Conservation (phyloP, 768 basidiomycete species). For the Macrocybe gigantea region DNA sequence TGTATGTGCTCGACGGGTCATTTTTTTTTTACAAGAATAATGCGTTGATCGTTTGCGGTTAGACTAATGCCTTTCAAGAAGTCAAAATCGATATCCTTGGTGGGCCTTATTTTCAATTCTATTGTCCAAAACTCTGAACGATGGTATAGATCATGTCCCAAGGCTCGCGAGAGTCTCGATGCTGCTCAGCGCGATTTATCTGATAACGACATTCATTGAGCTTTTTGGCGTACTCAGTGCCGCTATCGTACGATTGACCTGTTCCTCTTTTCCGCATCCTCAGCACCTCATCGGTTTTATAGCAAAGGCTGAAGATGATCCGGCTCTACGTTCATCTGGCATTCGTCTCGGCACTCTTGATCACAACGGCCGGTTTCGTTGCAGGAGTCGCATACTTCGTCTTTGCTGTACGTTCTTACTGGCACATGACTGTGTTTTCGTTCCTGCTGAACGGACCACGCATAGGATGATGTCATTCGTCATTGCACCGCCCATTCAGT, state of each 20-base stretch:
- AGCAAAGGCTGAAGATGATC: slow-evolving; percentile 20
- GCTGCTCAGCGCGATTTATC: slow-evolving; percentile 29
- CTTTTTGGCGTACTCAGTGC: slow-evolving; percentile 13
- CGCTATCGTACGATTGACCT: slow-evolving; percentile 6
- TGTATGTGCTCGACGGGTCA: slow-evolving; percentile 11
- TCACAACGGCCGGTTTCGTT: slow-evolving; percentile 28
- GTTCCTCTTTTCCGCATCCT: not conserved
- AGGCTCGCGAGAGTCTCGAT: slow-evolving; percentile 28
- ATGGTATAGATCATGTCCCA: slow-evolving; percentile 16
- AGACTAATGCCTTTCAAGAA: slow-evolving; percentile 32
- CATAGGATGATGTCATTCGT: slow-evolving; percentile 30
- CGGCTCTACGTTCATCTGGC: slow-evolving; percentile 17
- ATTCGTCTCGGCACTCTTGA: slow-evolving; percentile 28
- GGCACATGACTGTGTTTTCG: not conserved
- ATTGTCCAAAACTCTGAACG: too few relatives aligned
- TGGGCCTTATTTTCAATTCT: slow-evolving; percentile 2
- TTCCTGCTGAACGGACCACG: not conserved
- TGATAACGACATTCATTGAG: slow-evolving; percentile 17
- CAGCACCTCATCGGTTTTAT: not conserved
- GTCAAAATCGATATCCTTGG: slow-evolving; percentile 25
- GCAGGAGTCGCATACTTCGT: slow-evolving; percentile 31
- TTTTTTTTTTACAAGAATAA: not conserved
- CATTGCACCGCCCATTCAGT: slow-evolving; percentile 29
- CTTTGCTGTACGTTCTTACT: slow-evolving; percentile 24
- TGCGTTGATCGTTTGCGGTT: not conserved